A percentile compares a stretch with the other conserved stretches of the same genome.
Evolutionary conservation across 2,329 filamentous ascomycete genomes (phyloP).

Genomic region (Neophaeococcomyces aloes): DNA sequence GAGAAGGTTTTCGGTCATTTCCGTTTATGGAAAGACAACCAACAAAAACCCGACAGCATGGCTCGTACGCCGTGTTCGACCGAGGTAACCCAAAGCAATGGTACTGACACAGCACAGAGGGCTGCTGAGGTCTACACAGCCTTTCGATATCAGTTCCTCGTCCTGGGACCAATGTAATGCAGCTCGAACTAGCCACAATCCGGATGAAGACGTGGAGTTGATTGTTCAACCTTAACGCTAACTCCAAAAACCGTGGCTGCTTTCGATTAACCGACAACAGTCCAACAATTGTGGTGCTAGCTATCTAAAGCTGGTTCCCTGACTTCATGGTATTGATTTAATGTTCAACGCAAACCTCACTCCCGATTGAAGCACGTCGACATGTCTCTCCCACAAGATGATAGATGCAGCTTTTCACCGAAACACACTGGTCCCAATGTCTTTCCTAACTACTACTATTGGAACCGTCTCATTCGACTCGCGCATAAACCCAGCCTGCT

Average conservation of each 20-base stretch:
- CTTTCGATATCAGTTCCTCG: too few relatives aligned
- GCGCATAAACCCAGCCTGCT: slow-evolving; percentile 19
- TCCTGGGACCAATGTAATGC: too few relatives aligned
- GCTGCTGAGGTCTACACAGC: too few relatives aligned
- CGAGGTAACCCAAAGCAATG: too few relatives aligned
- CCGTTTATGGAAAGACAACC: not conserved
- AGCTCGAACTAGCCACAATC: too few relatives aligned
- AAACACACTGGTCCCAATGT: slow-evolving; percentile 23
- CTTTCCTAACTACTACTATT: slow-evolving; percentile 24
- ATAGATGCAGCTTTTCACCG: slow-evolving; percentile 18
- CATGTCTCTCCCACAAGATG: slow-evolving; percentile 5
- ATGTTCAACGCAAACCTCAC: not conserved
- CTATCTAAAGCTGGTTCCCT: not conserved
- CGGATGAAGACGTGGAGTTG: not conserved
- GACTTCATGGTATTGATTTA: not conserved
- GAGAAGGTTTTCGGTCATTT: not conserved
- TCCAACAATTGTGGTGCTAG: too few relatives aligned
- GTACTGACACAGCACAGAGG: too few relatives aligned
- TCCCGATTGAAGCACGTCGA: not conserved
- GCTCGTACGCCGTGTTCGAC: too few relatives aligned
- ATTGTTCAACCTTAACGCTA: not conserved
- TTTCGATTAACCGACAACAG: not conserved
- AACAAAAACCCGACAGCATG: not conserved
- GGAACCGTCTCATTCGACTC: slow-evolving; percentile 23
- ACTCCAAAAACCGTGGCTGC: not conserved